Base-by-base conservation (phyloP, 208 protist species). In the Wallacemonas sp. region DNA sequence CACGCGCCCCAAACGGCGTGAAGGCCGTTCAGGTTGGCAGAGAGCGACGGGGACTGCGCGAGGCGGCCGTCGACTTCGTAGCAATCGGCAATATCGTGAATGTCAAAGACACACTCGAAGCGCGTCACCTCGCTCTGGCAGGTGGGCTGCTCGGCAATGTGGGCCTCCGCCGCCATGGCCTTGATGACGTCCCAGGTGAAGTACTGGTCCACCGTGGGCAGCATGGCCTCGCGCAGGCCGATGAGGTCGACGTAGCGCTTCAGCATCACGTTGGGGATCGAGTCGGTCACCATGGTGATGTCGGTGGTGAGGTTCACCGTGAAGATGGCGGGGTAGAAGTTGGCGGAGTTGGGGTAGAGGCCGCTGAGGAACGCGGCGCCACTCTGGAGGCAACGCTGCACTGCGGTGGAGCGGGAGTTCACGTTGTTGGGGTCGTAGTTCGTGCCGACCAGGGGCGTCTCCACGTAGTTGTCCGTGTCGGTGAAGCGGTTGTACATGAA, bases 281-380 rank as follows among this genome's bases (percentile, higher is more conserved):
- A 16, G 50, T 76, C 76, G 28, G 76, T 72, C 52, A 70, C 63
- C 55, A 86, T 57, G 16, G 87, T 69, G 48, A 67, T 70, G 57
- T 90, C 81, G 12, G 59, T 75, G 5, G 61, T 78, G 26, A 55
- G 31, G 57, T 83, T 76, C 11, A 57, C 28, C 23, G 71, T 84
- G 69, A 75, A 80, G 39, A 85, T 62, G 23, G 77, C 81, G 11
- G 84, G 81, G 72, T 68, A 83, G 70, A 81, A 80, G 39, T 52
- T 25, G 29, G 67, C 59, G 26, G 59, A 38, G 62, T 80, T 62
- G 5, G 74, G 65, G 70, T 83, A 87, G 46, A 87, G 48, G 25
- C 77, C 81, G 32, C 29, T 39, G 23, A 36, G 50, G 65, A 79
- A 76, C 42, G 61, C 42, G 1, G 48, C 31, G 46, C 69, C 65